Percentiles rank a stretch among this genome's conserved stretches.
Evolutionary conservation across 1,284 basidiomycete genomes (phyloP).

Genomic region (Ustilago bromivora): DNA sequence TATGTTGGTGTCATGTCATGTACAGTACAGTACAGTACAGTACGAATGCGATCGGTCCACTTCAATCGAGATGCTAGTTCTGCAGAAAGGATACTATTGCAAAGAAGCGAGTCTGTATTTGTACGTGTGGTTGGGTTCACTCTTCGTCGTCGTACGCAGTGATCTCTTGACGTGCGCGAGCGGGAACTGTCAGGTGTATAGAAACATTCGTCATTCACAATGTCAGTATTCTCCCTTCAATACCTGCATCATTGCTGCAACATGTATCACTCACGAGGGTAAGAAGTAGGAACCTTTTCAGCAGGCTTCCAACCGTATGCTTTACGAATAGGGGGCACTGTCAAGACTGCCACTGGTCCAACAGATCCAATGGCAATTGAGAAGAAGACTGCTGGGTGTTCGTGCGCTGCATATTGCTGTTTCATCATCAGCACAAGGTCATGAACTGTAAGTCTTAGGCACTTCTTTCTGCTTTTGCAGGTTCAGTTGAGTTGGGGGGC

Average conservation of each 20-base stretch:
- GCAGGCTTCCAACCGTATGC: constrained; percentile 79
- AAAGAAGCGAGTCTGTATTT: constrained; percentile 14
- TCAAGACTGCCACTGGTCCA: constrained; percentile 78
- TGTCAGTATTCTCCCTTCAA: background rate
- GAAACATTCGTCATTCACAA: background rate
- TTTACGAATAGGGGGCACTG: constrained; percentile 83
- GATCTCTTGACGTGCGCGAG: constrained; percentile 57
- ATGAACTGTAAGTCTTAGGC: background rate
- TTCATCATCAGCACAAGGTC: background rate
- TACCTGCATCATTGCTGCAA: background rate
- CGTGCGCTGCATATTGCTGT: constrained; percentile 86
- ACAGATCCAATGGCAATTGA: constrained; percentile 79
- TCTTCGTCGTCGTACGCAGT: constrained; percentile 63
- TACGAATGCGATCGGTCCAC: background rate
- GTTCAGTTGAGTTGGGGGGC: background rate
- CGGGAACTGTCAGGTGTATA: constrained; percentile 48
- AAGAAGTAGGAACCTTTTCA: constrained; percentile 83
- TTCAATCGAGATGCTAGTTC: background rate
- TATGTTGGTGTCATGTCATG: background rate
- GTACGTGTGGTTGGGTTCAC: constrained; percentile 9
- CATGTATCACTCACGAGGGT: constrained; percentile 76
- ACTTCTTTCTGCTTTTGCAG: constrained; percentile 28
- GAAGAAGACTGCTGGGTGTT: constrained; percentile 91
- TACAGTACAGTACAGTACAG: too few relatives aligned
- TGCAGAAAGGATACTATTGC: constrained; percentile 9